Conservation (phyloP, 164 flowering plant genomes). For the Cinnamomum chago region DNA sequence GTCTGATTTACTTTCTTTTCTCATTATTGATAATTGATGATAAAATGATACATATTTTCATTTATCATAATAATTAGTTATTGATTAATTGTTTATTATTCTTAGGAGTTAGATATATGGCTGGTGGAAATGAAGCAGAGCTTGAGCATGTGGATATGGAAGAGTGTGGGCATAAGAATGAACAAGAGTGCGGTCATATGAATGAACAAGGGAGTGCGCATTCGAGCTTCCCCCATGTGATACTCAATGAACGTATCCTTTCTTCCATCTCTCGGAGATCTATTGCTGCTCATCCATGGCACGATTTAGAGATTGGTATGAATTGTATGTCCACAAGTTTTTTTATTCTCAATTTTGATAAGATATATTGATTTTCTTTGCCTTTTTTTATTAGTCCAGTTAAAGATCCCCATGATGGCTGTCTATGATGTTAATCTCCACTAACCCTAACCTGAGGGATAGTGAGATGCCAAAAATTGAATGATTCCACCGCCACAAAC, state of each 20-base stretch:
- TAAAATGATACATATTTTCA: not conserved
- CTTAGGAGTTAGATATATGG: conserved; percentile 31
- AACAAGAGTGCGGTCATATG: conserved; percentile 1
- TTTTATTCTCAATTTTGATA: not conserved
- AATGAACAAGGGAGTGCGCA: conserved; percentile 29
- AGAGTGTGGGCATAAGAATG: conserved; percentile 17
- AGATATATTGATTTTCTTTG: not conserved
- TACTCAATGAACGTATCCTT: conserved; percentile 77
- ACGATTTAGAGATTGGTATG: conserved; percentile 86
- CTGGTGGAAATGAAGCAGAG: not conserved
- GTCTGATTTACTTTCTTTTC: not conserved
- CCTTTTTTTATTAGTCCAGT: not conserved
- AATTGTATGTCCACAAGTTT: not conserved
- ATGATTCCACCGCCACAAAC: too few relatives aligned
- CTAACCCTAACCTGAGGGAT: too few relatives aligned
- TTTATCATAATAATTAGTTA: not conserved
- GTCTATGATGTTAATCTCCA: too few relatives aligned
- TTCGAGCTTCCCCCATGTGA: conserved; percentile 28
- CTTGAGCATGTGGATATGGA: conserved; percentile 11
- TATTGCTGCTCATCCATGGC: conserved; percentile 97
- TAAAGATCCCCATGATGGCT: too few relatives aligned
- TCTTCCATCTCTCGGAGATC: conserved; percentile 76
- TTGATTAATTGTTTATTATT: not conserved
- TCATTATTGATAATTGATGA: not conserved
- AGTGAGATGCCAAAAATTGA: too few relatives aligned